Base-by-base conservation (phyloP, 495 filamentous ascomycete species). In the Ramalina peruviana region DNA sequence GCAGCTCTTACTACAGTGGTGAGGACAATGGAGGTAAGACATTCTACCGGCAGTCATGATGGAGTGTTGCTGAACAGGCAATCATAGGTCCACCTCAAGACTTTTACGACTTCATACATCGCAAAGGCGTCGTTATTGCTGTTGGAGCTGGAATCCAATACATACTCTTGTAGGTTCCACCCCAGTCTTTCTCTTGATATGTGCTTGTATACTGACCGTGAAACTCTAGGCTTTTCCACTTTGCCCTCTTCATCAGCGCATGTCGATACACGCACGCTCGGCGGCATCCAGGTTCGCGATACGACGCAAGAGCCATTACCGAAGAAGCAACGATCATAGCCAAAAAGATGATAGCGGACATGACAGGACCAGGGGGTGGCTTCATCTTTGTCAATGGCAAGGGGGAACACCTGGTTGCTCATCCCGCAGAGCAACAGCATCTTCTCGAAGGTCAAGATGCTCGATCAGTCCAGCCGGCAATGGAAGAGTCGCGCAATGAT, bases 191-290 rank as follows among this genome's bases (percentile, higher is more conserved):
- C 7, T 33, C 30, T 7, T 7, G 2, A 25, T 3, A 11, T 33
- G 9, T 33, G 12, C 9, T 3, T 7, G 30, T 13, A 33, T 33
- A 13, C 30, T 33, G 30, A 33, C 9, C 12, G 23, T 13, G 30
- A 33, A 33, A 33, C 1, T 33, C 37, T 47, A 44, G 62, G 4
- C 36, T 63, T 3, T 33, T 61, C 11, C 63, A 66, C 33, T 56
- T 66, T 27, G 50, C 49, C 13, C 58, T 66, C 20, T 66, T 66
- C 54, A 42, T 66, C 15, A 64, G 60, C 54, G 62, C 63, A 5
- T 66, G 63, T 48, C 56, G 62, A 26, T 60, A 64, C 36, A 66
- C 63, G 25, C 40, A 60, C 27, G 26, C 51, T 1, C 54, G 60
- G n/a, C 60, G 43, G 25, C 16, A 46, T 10, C 19, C 16, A 17